phyloP scores from a whole-genome alignment of 23 red algal species.

The Gracilaria caudata region DNA sequence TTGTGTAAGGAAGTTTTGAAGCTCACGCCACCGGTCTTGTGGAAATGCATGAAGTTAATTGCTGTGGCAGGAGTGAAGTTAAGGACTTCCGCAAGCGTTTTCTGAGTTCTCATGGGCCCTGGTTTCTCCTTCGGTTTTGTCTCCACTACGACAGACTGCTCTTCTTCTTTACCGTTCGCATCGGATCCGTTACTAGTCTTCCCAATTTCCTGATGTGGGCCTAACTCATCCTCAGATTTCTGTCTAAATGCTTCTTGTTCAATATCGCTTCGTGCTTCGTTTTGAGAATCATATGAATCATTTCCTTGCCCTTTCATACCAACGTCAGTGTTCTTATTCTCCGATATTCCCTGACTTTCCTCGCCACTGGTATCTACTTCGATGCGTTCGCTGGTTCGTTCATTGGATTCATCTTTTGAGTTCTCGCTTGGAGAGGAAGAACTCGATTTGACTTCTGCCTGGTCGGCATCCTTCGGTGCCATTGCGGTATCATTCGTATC shows the following conservation, averaged over 20 bases:
- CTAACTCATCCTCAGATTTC: background rate
- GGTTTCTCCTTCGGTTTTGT: background rate
- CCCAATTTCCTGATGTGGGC: background rate
- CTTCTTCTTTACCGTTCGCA: background rate
- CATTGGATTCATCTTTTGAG: background rate
- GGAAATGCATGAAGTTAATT: slow-evolving; percentile 75
- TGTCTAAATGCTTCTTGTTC: background rate
- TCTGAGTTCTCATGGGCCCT: background rate
- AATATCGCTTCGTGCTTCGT: background rate
- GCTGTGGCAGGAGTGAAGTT: slow-evolving; percentile 44
- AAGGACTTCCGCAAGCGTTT: slow-evolving; percentile 1
- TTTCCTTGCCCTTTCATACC: background rate
- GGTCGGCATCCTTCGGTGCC: background rate
- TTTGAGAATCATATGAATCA: background rate
- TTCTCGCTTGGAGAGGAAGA: background rate
- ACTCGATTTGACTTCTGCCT: background rate
- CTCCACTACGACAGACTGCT: background rate
- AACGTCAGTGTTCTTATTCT: background rate
- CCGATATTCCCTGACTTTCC: background rate
- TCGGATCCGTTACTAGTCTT: background rate
- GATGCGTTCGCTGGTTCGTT: background rate
- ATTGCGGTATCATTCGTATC: background rate
- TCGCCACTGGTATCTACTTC: background rate
- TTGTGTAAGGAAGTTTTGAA: slow-evolving; percentile 59
- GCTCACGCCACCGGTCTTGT: slow-evolving; percentile 61